Evolutionary conservation across 805 yeast species (phyloP).

Genomic region (Suhomyces tanzawaensis): DNA sequence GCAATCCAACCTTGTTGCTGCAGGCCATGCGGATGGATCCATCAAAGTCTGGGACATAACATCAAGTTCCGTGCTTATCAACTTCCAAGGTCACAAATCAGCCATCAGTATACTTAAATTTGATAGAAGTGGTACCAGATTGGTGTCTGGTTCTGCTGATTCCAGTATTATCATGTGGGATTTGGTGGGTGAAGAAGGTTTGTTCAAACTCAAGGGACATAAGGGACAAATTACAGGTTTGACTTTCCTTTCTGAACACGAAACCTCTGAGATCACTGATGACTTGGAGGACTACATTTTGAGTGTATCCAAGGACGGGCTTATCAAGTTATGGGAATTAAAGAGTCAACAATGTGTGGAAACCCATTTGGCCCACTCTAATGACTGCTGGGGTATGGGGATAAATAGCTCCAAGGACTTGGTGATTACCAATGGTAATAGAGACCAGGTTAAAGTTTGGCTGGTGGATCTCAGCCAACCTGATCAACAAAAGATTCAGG

Average conservation of each 20-base stretch:
- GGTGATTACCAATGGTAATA: slow-evolving; percentile 72
- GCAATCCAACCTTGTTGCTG: slow-evolving; percentile 70
- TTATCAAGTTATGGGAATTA: slow-evolving; percentile 91
- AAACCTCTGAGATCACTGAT: slow-evolving; percentile 27
- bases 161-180: slow-evolving; percentile 90
- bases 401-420: slow-evolving; percentile 41
- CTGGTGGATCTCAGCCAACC: slow-evolving; percentile 51
- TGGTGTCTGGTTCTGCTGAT: slow-evolving; percentile 85
- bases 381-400: slow-evolving; percentile 89
- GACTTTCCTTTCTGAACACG: slow-evolving; percentile 40
- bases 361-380: slow-evolving; percentile 89
- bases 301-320: slow-evolving; percentile 84
- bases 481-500: slow-evolving; percentile 49
- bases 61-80: slow-evolving; percentile 72
- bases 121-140: slow-evolving; percentile 78
- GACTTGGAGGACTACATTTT: slow-evolving; percentile 71
- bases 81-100: slow-evolving; percentile 88
- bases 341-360: slow-evolving; percentile 87
- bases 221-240: slow-evolving; percentile 84
- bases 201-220: slow-evolving; percentile 84
- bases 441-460: slow-evolving; percentile 86
- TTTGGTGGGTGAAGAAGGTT: slow-evolving; percentile 85
- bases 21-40: slow-evolving; percentile 87
- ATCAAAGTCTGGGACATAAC: slow-evolving; percentile 89
- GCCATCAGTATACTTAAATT: slow-evolving; percentile 69